Percentiles rank a stretch among this genome's conserved stretches.
These are phyloP conservation scores for Fraxinus floribunda DNA, from an alignment of 305 asterid species.

Conservation along the genomic window DNA sequence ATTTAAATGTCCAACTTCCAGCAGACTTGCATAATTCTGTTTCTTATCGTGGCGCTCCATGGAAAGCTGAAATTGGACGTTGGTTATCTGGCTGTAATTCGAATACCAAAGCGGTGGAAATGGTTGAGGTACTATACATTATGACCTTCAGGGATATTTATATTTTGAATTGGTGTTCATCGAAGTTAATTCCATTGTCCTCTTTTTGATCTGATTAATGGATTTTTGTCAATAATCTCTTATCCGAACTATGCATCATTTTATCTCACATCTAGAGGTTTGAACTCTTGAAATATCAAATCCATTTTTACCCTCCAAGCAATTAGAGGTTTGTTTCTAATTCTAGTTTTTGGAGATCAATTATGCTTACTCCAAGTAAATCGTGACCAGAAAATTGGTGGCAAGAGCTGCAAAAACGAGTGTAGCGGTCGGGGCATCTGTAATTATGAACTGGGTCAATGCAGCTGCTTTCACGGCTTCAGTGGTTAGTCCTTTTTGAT, in stretches of 20 bases:
- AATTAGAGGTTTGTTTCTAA: neutral
- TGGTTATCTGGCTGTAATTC: slow-evolving; percentile 86
- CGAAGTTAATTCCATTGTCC: neutral
- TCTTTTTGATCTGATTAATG: neutral
- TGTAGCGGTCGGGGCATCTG: slow-evolving; percentile 88
- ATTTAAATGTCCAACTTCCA: slow-evolving; percentile 53
- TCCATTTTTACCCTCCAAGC: neutral
- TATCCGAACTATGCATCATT: neutral
- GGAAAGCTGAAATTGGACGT: slow-evolving; percentile 84
- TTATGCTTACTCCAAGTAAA: neutral
- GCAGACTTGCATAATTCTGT: slow-evolving; percentile 69
- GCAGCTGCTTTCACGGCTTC: slow-evolving; percentile 96
- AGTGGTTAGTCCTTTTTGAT: slow-evolving; percentile 49
- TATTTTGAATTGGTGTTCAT: slow-evolving; percentile 30
- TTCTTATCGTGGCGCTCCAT: slow-evolving; percentile 75
- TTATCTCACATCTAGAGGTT: neutral
- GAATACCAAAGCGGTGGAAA: slow-evolving; percentile 36
- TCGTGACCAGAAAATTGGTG: slow-evolving; percentile 60
- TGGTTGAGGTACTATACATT: slow-evolving; percentile 60
- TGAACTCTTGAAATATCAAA: neutral
- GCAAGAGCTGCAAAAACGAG: slow-evolving; percentile 71
- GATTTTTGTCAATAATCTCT: neutral
- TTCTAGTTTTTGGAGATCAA: slow-evolving; percentile 9
- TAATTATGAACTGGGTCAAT: slow-evolving; percentile 76
- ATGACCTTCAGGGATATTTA: neutral